A percentile compares a stretch with the other conserved stretches of the same genome.
phyloP scores from a whole-genome alignment of 1,139 yeast genomes.

The Ashbya aceris region DNA sequence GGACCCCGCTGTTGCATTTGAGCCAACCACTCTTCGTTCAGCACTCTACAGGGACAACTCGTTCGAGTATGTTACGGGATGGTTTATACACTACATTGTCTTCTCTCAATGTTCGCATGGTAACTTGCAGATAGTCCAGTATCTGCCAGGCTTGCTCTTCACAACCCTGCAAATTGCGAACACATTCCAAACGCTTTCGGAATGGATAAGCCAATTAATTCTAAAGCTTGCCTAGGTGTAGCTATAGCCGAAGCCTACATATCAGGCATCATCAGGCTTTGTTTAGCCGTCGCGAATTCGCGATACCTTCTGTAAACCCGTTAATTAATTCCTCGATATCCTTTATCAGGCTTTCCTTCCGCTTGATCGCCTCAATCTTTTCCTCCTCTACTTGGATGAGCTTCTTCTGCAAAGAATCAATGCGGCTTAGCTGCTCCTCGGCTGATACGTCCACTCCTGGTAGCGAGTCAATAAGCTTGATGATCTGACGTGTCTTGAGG shows the following conservation, averaged over 20 bases:
- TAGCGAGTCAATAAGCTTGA: constrained; percentile 73
- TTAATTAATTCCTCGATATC: constrained; percentile 62
- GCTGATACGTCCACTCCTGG: constrained; percentile 92
- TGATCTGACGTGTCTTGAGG: constrained; percentile 75
- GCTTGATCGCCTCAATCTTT: constrained; percentile 47
- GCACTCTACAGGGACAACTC: constrained; percentile 27
- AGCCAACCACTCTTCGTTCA: constrained; percentile 7
- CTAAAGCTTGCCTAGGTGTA: too few species aligned
- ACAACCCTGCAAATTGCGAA: constrained; percentile 35
- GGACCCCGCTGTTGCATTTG: constrained; percentile 4
- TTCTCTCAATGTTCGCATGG: constrained; percentile 44
- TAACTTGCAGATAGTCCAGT: constrained; percentile 41
- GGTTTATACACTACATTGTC: constrained; percentile 46
- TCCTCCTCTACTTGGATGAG: constrained; percentile 53
- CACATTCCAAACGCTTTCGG: neutral
- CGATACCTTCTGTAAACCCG: constrained; percentile 27
- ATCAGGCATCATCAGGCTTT: neutral
- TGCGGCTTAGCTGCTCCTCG: constrained; percentile 56
- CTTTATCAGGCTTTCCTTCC: constrained; percentile 55
- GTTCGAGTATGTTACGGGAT: constrained; percentile 43
- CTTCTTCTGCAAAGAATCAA: constrained; percentile 55
- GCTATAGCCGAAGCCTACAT: too few species aligned
- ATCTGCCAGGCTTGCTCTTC: constrained; percentile 53
- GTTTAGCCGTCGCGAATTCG: constrained; percentile 15
- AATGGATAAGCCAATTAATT: neutral